Percentiles rank a stretch among this genome's conserved stretches.
These are phyloP conservation scores for Taiozyma sp. DNA, from an alignment of 1,139 yeast genomes.

Conservation along the genomic window DNA sequence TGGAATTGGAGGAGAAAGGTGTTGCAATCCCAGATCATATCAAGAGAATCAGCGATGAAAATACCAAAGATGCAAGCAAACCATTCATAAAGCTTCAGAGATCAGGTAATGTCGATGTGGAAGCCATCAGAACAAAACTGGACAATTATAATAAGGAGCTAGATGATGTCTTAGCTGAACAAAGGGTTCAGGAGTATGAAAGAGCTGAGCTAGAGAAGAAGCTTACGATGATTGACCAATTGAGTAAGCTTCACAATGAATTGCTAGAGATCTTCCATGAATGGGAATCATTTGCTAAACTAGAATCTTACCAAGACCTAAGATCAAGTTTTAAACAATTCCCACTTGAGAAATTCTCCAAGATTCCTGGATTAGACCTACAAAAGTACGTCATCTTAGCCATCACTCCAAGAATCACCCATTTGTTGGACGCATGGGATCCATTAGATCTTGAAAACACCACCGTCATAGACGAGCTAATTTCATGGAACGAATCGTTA, in stretches of 20 bases:
- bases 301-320: not conserved
- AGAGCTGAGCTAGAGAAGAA: slow-evolving; percentile 1
- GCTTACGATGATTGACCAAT: not conserved
- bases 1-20: slow-evolving; percentile 32
- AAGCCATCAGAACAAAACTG: slow-evolving; percentile 21
- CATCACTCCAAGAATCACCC: slow-evolving; percentile 24
- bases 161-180: slow-evolving; percentile 7
- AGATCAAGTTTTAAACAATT: not conserved
- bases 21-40: slow-evolving; percentile 29
- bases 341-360: not conserved
- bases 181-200: slow-evolving; percentile 4
- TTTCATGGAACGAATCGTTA: slow-evolving; percentile 23
- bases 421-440: slow-evolving; percentile 31
- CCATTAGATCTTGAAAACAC: slow-evolving; percentile 29
- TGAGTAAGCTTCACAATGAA: not conserved
- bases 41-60: slow-evolving; percentile 14
- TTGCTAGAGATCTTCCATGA: not conserved
- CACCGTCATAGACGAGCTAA: slow-evolving; percentile 20
- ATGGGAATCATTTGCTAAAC: not conserved
- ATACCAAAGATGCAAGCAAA: slow-evolving; percentile 4
- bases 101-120: slow-evolving; percentile 12
- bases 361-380: slow-evolving; percentile 9
- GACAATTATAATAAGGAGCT: slow-evolving; percentile 19
- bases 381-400: slow-evolving; percentile 28
- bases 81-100: slow-evolving; percentile 15